phyloP scores from a whole-genome alignment of 352 stramenopile genomes.

The Phytophthora fragariae region DNA sequence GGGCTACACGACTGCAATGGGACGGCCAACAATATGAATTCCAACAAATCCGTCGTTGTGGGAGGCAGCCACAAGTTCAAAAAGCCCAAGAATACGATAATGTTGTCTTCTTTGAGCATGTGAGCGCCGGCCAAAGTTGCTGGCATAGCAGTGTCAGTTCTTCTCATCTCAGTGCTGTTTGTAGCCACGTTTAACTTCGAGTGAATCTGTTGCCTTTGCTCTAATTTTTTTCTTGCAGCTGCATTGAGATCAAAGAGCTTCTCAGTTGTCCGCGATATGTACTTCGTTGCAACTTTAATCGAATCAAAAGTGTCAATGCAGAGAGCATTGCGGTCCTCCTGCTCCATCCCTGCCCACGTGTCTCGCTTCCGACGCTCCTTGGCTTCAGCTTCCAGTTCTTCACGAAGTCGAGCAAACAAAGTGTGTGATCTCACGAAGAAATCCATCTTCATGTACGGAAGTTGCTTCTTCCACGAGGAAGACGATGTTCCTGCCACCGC shows the following conservation, averaged over 20 bases:
- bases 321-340: slow-evolving; percentile 40
- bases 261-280: slow-evolving; percentile 8
- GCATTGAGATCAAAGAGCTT: slow-evolving; percentile 17
- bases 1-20: slow-evolving; percentile 9
- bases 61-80: slow-evolving; percentile 18
- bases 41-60: slow-evolving; percentile 7
- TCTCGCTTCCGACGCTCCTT: slow-evolving; percentile 34
- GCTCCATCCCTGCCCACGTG: slow-evolving; percentile 25
- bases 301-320: slow-evolving; percentile 16
- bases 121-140: background rate
- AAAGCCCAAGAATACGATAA: slow-evolving; percentile 18
- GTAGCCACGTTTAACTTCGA: slow-evolving; percentile 12
- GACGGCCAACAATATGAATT: slow-evolving; percentile 22
- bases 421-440: slow-evolving; percentile 50
- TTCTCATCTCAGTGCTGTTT: slow-evolving; percentile 7
- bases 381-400: slow-evolving; percentile 43
- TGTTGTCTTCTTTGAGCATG: slow-evolving; percentile 33
- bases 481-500: slow-evolving; percentile 1
- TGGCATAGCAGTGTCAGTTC: background rate
- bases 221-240: slow-evolving; percentile 18
- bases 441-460: slow-evolving; percentile 49
- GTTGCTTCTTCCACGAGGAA: slow-evolving; percentile 13
- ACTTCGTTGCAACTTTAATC: slow-evolving; percentile 16
- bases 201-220: slow-evolving; percentile 30
- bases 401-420: slow-evolving; percentile 47